Conservation (phyloP, 495 filamentous ascomycete genomes). For the Xanthoparmelia taractica region DNA sequence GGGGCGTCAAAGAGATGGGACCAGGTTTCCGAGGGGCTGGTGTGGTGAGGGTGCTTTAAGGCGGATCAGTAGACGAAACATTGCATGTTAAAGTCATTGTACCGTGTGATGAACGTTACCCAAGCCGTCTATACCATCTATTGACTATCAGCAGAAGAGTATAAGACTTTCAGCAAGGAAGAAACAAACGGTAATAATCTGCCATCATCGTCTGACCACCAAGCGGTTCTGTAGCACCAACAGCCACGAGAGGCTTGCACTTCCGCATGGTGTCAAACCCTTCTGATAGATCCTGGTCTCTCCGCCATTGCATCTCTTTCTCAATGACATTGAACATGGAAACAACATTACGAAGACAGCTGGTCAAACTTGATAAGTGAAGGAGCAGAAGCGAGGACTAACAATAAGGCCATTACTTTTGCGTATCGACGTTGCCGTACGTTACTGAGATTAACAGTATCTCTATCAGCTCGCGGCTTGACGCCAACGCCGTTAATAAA, state of each 20-base stretch:
- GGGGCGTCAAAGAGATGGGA: conserved; percentile 64
- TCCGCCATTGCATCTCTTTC: conserved; percentile 79
- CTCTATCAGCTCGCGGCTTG: conserved; percentile 77
- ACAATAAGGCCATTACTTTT: conserved; percentile 44
- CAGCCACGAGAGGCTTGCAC: conserved; percentile 71
- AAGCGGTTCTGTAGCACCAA: conserved; percentile 78
- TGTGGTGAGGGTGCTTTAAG: conserved; percentile 74
- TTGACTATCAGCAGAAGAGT: conserved; percentile 9
- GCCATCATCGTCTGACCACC: conserved; percentile 76
- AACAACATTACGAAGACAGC: conserved; percentile 82
- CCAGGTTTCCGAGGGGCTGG: conserved; percentile 70
- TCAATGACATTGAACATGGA: conserved; percentile 90
- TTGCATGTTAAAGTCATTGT: conserved; percentile 15
- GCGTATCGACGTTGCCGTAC: conserved; percentile 84
- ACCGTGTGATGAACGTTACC: conserved; percentile 81
- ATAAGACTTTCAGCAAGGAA: not conserved
- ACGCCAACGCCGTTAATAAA: conserved; percentile 73
- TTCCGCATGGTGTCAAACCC: conserved; percentile 62
- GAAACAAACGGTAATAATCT: conserved; percentile 78
- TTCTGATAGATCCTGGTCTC: conserved; percentile 50
- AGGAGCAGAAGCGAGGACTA: not conserved
- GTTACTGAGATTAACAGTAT: conserved; percentile 83
- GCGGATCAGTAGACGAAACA: conserved; percentile 9
- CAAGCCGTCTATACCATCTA: conserved; percentile 86
- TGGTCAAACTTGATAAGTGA: conserved; percentile 27